Conservation (phyloP, 768 basidiomycete species). For the Suillus paluster region DNA sequence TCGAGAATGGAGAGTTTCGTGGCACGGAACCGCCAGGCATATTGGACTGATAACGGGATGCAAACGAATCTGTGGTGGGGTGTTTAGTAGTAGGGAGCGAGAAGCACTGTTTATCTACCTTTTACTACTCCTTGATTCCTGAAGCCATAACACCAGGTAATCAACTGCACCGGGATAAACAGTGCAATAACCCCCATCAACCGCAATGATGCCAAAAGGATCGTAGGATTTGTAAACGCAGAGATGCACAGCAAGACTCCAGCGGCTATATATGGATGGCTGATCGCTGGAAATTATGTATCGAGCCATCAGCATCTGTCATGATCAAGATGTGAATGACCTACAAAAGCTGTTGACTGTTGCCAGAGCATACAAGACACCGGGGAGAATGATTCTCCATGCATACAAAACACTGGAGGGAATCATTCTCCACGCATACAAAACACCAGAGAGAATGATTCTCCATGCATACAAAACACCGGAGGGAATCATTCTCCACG, state of each 20-base stretch:
- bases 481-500: neutral
- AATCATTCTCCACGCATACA: no score
- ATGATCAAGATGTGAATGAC: neutral
- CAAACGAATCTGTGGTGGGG: no score
- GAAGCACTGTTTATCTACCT: no score
- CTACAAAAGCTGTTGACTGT: neutral
- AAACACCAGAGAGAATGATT: no score
- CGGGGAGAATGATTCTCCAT: no score
- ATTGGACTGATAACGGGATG: no score
- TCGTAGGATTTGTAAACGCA: neutral
- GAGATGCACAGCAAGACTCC: neutral
- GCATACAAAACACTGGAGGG: no score
- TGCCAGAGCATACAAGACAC: neutral
- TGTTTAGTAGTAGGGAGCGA: no score
- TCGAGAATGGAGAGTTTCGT: no score
- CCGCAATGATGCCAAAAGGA: constrained; percentile 1
- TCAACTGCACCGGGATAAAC: neutral
- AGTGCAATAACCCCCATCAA: no score
- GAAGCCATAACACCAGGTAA: constrained; percentile 2
- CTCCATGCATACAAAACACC: neutral
- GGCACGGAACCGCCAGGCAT: no score
- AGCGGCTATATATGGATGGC: constrained; percentile 4
- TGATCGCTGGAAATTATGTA: neutral
- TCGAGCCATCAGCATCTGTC: neutral
- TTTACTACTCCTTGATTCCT: neutral